Percentiles rank a stretch among this genome's conserved stretches.
Evolutionary conservation across 805 yeast genomes (phyloP).

Genomic region (Saccharomyces mikatae): DNA sequence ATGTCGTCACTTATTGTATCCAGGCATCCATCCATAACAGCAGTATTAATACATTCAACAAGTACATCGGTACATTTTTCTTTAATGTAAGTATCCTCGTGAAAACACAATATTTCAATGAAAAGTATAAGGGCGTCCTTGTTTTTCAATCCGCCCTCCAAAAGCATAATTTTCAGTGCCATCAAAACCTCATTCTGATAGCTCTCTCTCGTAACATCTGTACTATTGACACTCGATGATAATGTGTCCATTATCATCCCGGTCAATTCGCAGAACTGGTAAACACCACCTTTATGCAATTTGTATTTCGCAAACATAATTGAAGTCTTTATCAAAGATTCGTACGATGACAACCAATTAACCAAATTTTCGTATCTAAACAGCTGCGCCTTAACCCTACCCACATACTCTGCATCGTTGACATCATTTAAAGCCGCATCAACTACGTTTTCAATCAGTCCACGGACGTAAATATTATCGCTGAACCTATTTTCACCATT

Average conservation of each 20-base stretch:
- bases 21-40: conserved; percentile 58
- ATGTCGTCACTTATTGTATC: conserved; percentile 61
- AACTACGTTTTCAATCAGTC: conserved; percentile 49
- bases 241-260: conserved; percentile 50
- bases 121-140: conserved; percentile 51
- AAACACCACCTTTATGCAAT: conserved; percentile 49
- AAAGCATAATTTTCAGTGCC: conserved; percentile 63
- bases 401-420: conserved; percentile 33
- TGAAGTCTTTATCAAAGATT: conserved; percentile 36
- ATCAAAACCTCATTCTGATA: conserved; percentile 46
- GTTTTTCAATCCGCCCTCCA: conserved; percentile 72
- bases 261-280: conserved; percentile 38
- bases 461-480: conserved; percentile 60
- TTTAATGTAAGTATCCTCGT: conserved; percentile 45
- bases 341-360: conserved; percentile 75
- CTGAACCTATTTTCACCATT: conserved; percentile 70
- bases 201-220: conserved; percentile 24
- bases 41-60: conserved; percentile 47
- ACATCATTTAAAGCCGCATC: conserved; percentile 30
- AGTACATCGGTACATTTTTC: conserved; percentile 42
- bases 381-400: conserved; percentile 54
- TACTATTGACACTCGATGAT: conserved; percentile 29
- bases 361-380: conserved; percentile 73
- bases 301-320: conserved; percentile 54
- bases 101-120: conserved; percentile 49